Base-by-base conservation (phyloP, 129 eudicot genomes). In the Escallonia herrerae region DNA sequence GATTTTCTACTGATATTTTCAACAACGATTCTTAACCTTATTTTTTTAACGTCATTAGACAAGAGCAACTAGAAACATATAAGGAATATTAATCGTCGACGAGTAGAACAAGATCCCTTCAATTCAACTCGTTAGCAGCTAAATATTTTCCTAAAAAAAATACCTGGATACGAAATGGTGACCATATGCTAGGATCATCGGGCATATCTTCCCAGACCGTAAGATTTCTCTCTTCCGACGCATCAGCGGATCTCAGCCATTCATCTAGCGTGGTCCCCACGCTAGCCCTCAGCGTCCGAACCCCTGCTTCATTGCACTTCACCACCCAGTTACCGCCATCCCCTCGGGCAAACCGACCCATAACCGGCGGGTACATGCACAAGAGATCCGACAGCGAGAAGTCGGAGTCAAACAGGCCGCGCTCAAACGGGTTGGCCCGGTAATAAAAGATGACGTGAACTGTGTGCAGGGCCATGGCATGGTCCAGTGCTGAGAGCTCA, bases 111-210 rank as follows among this genome's bases (percentile, higher is more conserved):
- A 47, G 22, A 48, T 38, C 10, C 1, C 3, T 2, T 15, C 45
- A 38, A 22, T 2, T 48, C n/a, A 65, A 47, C 37, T 3, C 5
- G 48, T n/a, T 4, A 10, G 22, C 43, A 62, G 44, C 2, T 11
- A 12, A 68, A 54, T 8, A 3, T 10, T 2, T n/a, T n/a, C n/a
- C n/a, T n/a, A n/a, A n/a, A 56, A 5, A 38, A 58, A 11, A 56
- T 70, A 85, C 94, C 86, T 86, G 95, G 43, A 86, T 77, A 56
- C 77, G 89, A 65, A 80, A 86, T 15, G 95, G 95, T 2, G 95
- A 75, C 95, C 95, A 86, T 45, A 72, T 67, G 58, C 60, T 70
- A 3, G 95, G 84, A 66, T 83, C 74, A 50, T 83, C 72, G 12
- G 86, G 84, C 82, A 86, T 77, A 38, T 83, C 84, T 63, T 83